Evolutionary conservation across 345 rosid species (phyloP).

Genomic region (Limnanthes douglasii): DNA sequence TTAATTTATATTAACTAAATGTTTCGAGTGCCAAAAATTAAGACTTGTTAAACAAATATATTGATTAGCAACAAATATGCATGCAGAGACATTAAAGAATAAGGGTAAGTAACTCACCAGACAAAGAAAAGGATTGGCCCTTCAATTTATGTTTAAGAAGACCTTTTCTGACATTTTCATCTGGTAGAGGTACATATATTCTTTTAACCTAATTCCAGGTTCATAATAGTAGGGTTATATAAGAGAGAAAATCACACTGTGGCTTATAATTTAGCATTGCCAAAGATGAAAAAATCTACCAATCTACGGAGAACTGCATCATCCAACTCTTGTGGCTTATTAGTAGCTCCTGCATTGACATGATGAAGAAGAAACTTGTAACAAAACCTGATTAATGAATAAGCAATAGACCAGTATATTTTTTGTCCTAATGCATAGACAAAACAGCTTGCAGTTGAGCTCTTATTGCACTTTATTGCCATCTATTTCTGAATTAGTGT

Average conservation of each 20-base stretch:
- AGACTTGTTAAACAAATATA: background rate
- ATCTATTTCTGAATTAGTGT: no score
- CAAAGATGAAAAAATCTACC: conserved; percentile 33
- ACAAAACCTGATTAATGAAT: no score
- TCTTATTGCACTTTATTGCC: no score
- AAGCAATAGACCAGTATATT: no score
- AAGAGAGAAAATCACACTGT: conserved; percentile 2
- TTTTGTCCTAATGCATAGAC: no score
- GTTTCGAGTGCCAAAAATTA: background rate
- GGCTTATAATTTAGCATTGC: no score
- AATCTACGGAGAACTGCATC: conserved; percentile 93
- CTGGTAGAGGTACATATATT: conserved; percentile 84
- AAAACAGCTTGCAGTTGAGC: no score
- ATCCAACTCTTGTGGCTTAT: conserved; percentile 96
- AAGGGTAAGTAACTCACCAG: conserved; percentile 25
- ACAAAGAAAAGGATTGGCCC: conserved; percentile 66
- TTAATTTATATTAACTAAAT: no score
- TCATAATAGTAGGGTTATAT: background rate
- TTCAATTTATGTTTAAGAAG: conserved; percentile 65
- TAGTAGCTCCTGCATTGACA: conserved; percentile 92
- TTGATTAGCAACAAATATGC: background rate
- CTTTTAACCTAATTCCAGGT: conserved; percentile 51
- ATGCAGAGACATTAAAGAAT: background rate
- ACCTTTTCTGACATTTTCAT: conserved; percentile 52
- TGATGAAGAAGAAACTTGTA: no score